phyloP scores from a whole-genome alignment of 2,329 filamentous ascomycete species.

The Biscogniauxia sp. region DNA sequence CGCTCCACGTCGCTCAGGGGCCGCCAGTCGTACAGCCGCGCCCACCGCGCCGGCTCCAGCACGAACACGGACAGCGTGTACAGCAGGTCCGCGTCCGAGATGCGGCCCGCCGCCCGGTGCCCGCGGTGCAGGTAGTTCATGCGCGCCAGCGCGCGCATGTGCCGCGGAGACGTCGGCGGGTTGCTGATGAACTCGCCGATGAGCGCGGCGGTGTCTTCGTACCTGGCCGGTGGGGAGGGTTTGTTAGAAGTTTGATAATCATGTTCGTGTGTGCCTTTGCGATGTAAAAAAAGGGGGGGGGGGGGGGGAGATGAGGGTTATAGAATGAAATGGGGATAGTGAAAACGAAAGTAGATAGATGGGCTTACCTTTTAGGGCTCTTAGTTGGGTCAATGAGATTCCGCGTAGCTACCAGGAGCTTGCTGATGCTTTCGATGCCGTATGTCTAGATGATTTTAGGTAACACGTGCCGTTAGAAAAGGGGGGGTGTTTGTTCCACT shows the following conservation, averaged over 20 bases:
- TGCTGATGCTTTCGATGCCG: conserved; percentile 31
- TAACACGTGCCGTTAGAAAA: not conserved
- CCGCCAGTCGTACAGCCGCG: conserved; percentile 69
- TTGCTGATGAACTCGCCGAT: conserved; percentile 34
- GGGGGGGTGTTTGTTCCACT: not conserved
- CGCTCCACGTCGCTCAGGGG: conserved; percentile 62
- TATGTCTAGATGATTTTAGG: conserved; percentile 31
- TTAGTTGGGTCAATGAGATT: conserved; percentile 32
- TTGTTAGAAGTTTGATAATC: not conserved
- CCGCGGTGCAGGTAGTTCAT: conserved; percentile 40
- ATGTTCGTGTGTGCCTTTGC: not conserved
- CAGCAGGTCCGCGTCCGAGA: conserved; percentile 37
- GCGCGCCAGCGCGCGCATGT: conserved; percentile 35
- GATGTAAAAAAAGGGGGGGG: not conserved
- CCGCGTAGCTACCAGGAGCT: conserved; percentile 29
- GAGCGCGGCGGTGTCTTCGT: conserved; percentile 31
- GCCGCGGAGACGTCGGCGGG: conserved; percentile 35
- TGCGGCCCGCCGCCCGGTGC: conserved; percentile 34
- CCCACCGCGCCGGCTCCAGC: conserved; percentile 62
- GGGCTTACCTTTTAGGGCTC: conserved; percentile 30
- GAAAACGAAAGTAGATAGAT: not conserved
- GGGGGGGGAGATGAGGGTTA: not conserved
- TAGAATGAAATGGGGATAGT: not conserved
- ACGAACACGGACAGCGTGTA: conserved; percentile 57
- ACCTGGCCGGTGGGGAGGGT: conserved; percentile 16